Base-by-base conservation (phyloP, 805 yeast species). In the Saccharomyces kudriavzevii region DNA sequence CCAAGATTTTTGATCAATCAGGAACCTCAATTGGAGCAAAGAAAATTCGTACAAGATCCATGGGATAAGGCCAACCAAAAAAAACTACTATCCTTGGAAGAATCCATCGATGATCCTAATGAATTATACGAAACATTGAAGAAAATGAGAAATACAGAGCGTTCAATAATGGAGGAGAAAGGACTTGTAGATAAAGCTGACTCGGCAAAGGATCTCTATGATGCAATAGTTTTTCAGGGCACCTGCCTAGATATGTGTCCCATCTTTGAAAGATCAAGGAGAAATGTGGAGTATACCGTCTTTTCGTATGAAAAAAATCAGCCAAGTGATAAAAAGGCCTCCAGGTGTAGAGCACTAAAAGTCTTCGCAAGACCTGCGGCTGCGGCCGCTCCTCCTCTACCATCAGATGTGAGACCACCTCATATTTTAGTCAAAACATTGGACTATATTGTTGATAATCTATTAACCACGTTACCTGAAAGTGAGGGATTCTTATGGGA, bases 361-460 rank as follows among this genome's bases (percentile, higher is more conserved):
- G 95, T 96, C 1, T 94, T 94, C 66, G 87, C 96, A 24, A 77
- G 99, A 61, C 97, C 99, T 0, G 96, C 96, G 17, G 97, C 98
- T 0, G 99, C 98, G 5, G 97, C 94, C 61, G 96, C 97, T 1
- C 98, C 97, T 1, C 96, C 98, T 2, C 73, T 94, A 54, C 99
- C 99, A 0, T 89, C 97, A 1, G 99, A 94, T 67, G 99, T 94
- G 3, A 77, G 99, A 56, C 96, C 99, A 1, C 99, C 99, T 0
- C 79, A 77, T 52, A 74, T 91, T 1, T 70, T 94, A 26, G 77
- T 77, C 11, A 63, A 74, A 35, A 84, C 97, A 0, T 70, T 94
- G 55, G 77, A 86, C 55, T 89, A 88, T 66, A 76, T 94, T 35
- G 79, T 89, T 6, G 82, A 82, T 20, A 77, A 81, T 45, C 69